Evolutionary conservation across 163 green algal genomes (phyloP).

Genomic region (Scenedesmus sp.): DNA sequence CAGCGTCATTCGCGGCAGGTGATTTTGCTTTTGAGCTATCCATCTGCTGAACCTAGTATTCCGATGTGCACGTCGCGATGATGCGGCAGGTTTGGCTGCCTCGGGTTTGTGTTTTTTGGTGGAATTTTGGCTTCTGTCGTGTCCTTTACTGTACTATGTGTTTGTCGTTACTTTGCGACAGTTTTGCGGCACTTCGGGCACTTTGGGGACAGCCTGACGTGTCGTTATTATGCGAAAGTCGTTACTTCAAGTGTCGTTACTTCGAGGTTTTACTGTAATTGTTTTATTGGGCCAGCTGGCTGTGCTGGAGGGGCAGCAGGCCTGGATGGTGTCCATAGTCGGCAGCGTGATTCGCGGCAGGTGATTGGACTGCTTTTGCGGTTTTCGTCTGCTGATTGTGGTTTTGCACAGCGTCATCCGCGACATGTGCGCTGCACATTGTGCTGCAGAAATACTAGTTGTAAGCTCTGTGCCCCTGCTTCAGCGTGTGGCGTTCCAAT

Average conservation of each 20-base stretch:
- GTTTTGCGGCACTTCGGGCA: neutral
- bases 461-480: no score
- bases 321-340: conserved; percentile 98
- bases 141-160: no score
- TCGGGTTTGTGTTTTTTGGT: no score
- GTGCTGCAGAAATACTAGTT: conserved; percentile 51
- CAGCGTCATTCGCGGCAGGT: conserved; percentile 88
- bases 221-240: neutral
- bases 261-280: neutral
- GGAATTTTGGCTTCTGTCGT: no score
- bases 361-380: no score
- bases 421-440: neutral
- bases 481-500: no score
- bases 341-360: conserved; percentile 90
- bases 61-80: no score
- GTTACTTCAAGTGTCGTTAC: no score
- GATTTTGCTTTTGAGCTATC: neutral
- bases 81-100: no score
- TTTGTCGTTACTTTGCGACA: no score
- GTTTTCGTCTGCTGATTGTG: no score
- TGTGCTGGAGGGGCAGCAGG: conserved; percentile 94
- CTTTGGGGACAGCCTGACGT: neutral
- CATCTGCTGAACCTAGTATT: no score
- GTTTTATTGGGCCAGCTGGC: neutral
- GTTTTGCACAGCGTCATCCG: conserved; percentile 1